Percentiles rank a stretch among this genome's conserved stretches.
Evolutionary conservation across 768 basidiomycete species (phyloP).

Genomic region (Multifurca ochricompacta): DNA sequence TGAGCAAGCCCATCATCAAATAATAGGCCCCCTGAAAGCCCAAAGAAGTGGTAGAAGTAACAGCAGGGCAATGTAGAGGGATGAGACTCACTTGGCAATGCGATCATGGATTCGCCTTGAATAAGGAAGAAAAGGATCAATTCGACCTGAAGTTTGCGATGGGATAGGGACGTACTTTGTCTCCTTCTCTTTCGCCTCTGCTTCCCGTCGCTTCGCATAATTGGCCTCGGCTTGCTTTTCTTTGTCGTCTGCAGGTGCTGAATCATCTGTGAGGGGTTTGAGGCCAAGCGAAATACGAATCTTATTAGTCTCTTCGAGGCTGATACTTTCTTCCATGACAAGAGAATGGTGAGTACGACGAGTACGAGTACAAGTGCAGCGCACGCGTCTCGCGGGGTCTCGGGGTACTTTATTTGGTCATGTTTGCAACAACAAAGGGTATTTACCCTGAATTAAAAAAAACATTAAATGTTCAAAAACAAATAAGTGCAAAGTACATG

Average conservation of each 20-base stretch:
- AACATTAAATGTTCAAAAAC: no score
- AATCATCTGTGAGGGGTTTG: conserved; percentile 84
- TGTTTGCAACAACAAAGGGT: background rate
- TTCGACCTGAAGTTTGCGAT: conserved; percentile 15
- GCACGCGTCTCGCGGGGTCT: no score
- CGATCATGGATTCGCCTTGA: conserved; percentile 60
- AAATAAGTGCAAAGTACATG: background rate
- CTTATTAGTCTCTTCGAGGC: conserved; percentile 92
- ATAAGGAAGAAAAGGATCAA: conserved; percentile 11
- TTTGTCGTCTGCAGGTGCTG: conserved; percentile 56
- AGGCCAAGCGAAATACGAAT: conserved; percentile 91
- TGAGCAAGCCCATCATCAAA: conserved; percentile 39
- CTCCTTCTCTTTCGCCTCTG: conserved; percentile 62
- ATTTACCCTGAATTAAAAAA: no score
- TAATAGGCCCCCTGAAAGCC: conserved; percentile 25
- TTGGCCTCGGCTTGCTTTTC: conserved; percentile 86
- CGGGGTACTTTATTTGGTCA: background rate
- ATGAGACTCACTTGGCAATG: conserved; percentile 82
- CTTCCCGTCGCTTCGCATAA: conserved; percentile 64
- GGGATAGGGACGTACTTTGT: conserved; percentile 48
- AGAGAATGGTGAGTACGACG: background rate
- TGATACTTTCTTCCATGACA: conserved; percentile 76
- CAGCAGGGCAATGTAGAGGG: conserved; percentile 14
- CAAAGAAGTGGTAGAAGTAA: conserved; percentile 27
- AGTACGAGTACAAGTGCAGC: background rate